Percentiles rank a stretch among this genome's conserved stretches.
These are phyloP conservation scores for Parafenestella ontariensis DNA, from an alignment of 2,329 filamentous ascomycete species.

Conservation along the genomic window DNA sequence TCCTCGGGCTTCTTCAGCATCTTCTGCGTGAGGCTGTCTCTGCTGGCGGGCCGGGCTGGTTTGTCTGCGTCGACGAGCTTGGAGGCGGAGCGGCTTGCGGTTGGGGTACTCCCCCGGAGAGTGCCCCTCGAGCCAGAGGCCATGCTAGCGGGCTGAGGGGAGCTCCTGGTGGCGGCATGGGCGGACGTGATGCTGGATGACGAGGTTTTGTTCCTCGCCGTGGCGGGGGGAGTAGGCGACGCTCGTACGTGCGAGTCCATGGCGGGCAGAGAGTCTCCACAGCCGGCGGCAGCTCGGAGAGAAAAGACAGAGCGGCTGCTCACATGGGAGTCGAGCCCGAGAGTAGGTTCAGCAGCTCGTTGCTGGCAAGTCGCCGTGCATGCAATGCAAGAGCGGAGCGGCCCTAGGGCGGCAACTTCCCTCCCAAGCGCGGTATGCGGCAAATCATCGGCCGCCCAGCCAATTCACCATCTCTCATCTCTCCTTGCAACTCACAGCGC, in stretches of 20 bases:
- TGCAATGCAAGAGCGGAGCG: constrained; percentile 12
- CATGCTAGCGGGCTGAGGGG: constrained; percentile 32
- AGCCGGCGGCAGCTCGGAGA: constrained; percentile 20
- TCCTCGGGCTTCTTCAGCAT: constrained; percentile 45
- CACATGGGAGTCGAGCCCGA: constrained; percentile 25
- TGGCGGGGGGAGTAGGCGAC: constrained; percentile 42
- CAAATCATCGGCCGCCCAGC: neutral
- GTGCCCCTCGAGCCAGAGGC: constrained; percentile 28
- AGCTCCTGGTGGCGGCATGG: constrained; percentile 25
- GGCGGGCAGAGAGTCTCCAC: constrained; percentile 21
- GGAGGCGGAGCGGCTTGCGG: constrained; percentile 34
- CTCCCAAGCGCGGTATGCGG: constrained; percentile 7
- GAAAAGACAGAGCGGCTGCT: constrained; percentile 21
- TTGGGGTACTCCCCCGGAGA: constrained; percentile 36
- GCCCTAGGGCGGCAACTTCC: constrained; percentile 9
- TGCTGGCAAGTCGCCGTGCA: constrained; percentile 26
- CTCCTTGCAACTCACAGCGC: constrained; percentile 4
- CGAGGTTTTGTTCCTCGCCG: constrained; percentile 37
- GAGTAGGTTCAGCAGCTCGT: constrained; percentile 17
- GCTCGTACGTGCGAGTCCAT: constrained; percentile 37
- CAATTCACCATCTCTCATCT: constrained; percentile 1
- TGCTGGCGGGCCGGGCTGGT: constrained; percentile 43
- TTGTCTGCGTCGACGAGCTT: constrained; percentile 41
- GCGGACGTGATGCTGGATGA: constrained; percentile 37
- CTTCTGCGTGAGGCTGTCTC: constrained; percentile 50